Evolutionary conservation across 371 early-diverging fungal genomes (phyloP).

Genomic region (Conidiobolus incongruus): DNA sequence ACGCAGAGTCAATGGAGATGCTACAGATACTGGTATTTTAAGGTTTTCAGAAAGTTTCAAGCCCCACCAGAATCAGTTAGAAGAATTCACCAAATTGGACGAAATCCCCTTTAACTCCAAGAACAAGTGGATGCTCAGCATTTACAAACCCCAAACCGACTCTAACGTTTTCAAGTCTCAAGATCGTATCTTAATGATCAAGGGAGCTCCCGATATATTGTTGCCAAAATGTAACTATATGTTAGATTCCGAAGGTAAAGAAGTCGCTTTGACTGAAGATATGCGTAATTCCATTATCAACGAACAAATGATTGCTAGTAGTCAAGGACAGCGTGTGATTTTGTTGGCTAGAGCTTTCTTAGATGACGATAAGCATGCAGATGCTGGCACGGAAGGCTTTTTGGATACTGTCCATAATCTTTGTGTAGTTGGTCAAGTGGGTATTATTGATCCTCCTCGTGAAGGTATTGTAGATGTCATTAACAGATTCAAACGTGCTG

Average conservation of each 20-base stretch:
- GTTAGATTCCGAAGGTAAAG: constrained; percentile 16
- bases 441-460: constrained; percentile 85
- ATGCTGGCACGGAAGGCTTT: no score
- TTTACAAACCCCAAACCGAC: neutral
- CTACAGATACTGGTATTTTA: constrained; percentile 52
- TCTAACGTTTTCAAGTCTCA: constrained; percentile 6
- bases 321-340: constrained; percentile 38
- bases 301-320: constrained; percentile 30
- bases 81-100: constrained; percentile 40
- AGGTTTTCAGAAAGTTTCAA: constrained; percentile 20
- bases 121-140: neutral
- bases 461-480: constrained; percentile 51
- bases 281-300: constrained; percentile 10
- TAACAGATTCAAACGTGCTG: constrained; percentile 64
- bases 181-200: constrained; percentile 19
- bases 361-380: neutral
- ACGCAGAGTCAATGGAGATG: constrained; percentile 35
- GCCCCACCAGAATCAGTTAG: no score
- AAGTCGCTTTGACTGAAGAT: constrained; percentile 15
- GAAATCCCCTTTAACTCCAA: constrained; percentile 93
- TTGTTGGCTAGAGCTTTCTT: constrained; percentile 9
- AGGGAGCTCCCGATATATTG: constrained; percentile 62
- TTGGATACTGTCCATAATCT: no score
- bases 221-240: constrained; percentile 18
- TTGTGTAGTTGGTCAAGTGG: constrained; percentile 71